Evolutionary conservation across 192 early-diverging fungal species (phyloP).

Genomic region (Spinellus fusiger): DNA sequence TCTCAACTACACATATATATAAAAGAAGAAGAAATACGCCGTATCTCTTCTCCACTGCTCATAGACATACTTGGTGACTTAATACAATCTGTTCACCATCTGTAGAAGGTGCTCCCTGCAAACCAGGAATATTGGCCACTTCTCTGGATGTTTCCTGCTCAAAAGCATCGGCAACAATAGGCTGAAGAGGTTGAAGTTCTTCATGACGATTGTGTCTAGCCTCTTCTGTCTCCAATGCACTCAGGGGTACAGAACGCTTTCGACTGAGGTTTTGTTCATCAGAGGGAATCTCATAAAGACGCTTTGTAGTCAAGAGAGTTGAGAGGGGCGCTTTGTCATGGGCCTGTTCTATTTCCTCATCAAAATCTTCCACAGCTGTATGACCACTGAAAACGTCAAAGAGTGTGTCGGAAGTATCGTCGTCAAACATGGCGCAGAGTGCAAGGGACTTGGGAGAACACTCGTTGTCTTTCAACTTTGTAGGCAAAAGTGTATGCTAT

Average conservation of each 20-base stretch:
- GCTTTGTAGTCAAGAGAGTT: background rate
- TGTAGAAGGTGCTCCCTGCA: constrained; percentile 40
- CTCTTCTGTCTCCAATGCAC: background rate
- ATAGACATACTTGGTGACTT: constrained; percentile 35
- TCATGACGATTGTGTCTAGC: constrained; percentile 3
- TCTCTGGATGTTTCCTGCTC: constrained; percentile 63
- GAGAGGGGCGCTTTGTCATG: background rate
- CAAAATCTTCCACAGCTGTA: constrained; percentile 6
- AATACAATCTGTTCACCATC: constrained; percentile 37
- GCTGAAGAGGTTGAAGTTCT: constrained; percentile 29
- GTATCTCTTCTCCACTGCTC: background rate
- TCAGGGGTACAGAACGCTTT: background rate
- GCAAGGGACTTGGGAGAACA: background rate
- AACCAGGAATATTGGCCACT: constrained; percentile 52
- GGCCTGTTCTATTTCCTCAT: background rate
- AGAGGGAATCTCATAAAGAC: background rate
- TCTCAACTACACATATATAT: background rate
- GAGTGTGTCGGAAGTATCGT: constrained; percentile 19
- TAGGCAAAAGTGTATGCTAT: background rate
- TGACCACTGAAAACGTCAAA: constrained; percentile 22
- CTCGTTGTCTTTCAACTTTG: background rate
- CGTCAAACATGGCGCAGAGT: constrained; percentile 25
- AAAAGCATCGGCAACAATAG: constrained; percentile 64
- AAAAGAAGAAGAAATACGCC: background rate
- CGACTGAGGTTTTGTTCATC: background rate